These are phyloP conservation scores for Thraustochytrium striatum DNA, from an alignment of 352 stramenopile species.

Conservation along the genomic window DNA sequence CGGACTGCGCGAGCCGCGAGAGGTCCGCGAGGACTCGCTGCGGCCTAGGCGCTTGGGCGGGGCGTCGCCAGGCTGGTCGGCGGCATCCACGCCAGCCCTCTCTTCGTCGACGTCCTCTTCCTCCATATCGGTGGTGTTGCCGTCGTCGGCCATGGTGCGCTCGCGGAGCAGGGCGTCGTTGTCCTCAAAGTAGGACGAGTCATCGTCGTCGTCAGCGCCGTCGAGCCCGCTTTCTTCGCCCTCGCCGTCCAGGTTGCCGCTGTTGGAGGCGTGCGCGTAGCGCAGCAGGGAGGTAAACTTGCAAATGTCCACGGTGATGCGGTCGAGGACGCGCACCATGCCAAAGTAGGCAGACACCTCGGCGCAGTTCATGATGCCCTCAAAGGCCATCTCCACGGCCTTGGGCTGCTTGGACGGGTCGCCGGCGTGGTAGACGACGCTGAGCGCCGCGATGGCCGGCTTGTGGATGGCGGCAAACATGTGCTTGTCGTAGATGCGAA, in stretches of 20 bases:
- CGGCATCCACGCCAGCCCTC: not conserved
- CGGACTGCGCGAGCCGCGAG: no score
- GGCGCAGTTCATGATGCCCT: conserved; percentile 32
- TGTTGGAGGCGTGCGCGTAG: conserved; percentile 5
- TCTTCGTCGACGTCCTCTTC: not conserved
- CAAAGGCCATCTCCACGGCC: conserved; percentile 24
- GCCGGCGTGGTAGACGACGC: conserved; percentile 23
- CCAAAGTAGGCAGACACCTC: not conserved
- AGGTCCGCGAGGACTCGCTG: no score
- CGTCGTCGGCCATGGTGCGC: not conserved
- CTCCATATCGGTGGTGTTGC: not conserved
- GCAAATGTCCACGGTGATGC: conserved; percentile 36
- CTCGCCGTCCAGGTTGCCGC: not conserved
- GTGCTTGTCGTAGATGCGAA: conserved; percentile 34
- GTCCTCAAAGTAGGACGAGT: not conserved
- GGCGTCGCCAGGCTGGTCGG: not conserved
- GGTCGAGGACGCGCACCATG: conserved; percentile 34
- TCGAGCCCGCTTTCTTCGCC: not conserved
- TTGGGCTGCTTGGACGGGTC: not conserved
- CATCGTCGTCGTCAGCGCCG: conserved; percentile 23
- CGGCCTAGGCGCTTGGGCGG: not conserved
- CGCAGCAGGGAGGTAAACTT: conserved; percentile 36
- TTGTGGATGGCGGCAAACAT: conserved; percentile 44
- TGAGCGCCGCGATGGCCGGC: conserved; percentile 18
- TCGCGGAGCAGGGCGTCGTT: not conserved